A percentile compares a stretch with the other conserved stretches of the same genome.
phyloP scores from a whole-genome alignment of 2,329 filamentous ascomycete species.

The Cordyceps cicadae region DNA sequence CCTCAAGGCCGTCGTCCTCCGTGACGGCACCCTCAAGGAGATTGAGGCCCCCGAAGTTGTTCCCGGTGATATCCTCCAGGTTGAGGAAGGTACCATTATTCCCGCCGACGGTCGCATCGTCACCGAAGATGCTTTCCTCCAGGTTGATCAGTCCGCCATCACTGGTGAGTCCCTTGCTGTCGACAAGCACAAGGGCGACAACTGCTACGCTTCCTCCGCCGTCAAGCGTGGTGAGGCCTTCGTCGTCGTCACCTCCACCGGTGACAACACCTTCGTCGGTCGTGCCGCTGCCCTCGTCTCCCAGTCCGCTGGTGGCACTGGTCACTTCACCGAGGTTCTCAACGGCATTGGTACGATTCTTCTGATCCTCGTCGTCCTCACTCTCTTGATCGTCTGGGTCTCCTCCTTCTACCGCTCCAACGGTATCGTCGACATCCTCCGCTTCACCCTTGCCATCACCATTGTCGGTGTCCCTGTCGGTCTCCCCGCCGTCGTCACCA shows the following conservation, averaged over 20 bases:
- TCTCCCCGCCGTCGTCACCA: constrained; percentile 87
- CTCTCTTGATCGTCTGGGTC: constrained; percentile 76
- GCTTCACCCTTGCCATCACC: constrained; percentile 81
- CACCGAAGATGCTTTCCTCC: constrained; percentile 74
- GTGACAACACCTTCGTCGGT: constrained; percentile 86
- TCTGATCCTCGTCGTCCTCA: constrained; percentile 66
- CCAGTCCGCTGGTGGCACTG: constrained; percentile 62
- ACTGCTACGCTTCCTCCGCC: constrained; percentile 75
- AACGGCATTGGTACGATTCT: constrained; percentile 79
- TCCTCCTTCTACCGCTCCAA: constrained; percentile 84
- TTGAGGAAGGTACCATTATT: constrained; percentile 87
- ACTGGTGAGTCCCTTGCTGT: constrained; percentile 88
- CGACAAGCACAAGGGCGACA: constrained; percentile 76
- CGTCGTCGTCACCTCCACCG: constrained; percentile 72
- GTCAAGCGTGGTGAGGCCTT: constrained; percentile 88
- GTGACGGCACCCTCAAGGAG: constrained; percentile 68
- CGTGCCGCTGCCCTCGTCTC: constrained; percentile 80
- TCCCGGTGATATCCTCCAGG: constrained; percentile 80
- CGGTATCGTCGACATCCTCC: constrained; percentile 66
- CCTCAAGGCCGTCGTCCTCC: constrained; percentile 78
- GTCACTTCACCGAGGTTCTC: constrained; percentile 86
- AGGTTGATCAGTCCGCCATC: constrained; percentile 87
- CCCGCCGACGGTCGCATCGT: constrained; percentile 82
- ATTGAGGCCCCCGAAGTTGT: constrained; percentile 78
- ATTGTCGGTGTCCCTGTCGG: constrained; percentile 89